Conservation (phyloP, 1,284 basidiomycete genomes). For the Tilletiaria anomala region DNA sequence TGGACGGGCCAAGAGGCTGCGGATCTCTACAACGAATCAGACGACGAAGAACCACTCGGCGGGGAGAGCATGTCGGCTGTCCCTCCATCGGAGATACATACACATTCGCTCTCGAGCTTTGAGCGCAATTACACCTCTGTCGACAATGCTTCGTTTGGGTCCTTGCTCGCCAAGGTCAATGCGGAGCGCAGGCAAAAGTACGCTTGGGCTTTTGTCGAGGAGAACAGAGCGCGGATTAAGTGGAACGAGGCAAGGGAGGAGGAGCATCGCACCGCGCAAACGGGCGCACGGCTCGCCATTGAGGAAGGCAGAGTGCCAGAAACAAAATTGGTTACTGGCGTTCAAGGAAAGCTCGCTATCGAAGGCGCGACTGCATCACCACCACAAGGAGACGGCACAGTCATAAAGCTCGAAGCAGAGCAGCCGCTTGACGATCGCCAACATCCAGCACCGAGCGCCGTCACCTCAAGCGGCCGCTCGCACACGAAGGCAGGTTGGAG, state of each 20-base stretch:
- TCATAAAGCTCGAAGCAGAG: neutral
- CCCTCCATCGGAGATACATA: neutral
- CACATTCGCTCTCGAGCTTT: conserved; percentile 16
- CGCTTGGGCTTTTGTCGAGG: conserved; percentile 21
- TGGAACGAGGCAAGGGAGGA: neutral
- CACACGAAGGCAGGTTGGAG: too few relatives aligned
- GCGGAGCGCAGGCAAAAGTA: conserved; percentile 13
- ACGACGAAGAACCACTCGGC: conserved; percentile 6
- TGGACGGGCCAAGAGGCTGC: neutral
- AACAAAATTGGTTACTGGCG: neutral
- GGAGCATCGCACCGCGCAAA: conserved; percentile 5
- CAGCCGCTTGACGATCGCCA: conserved; percentile 4
- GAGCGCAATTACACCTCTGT: conserved; percentile 31
- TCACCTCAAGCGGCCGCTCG: too few relatives aligned
- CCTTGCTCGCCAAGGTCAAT: conserved; percentile 22
- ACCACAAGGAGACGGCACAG: neutral
- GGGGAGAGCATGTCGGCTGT: neutral
- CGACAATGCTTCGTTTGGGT: conserved; percentile 34
- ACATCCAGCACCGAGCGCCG: conserved; percentile 6
- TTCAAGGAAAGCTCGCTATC: conserved; percentile 2
- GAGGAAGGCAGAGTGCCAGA: neutral
- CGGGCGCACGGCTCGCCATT: conserved; percentile 13
- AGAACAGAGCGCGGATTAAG: conserved; percentile 9
- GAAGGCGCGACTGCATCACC: neutral
- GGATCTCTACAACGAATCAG: neutral